phyloP scores from a whole-genome alignment of 306 rosid genomes.

The Prunus mongolica region DNA sequence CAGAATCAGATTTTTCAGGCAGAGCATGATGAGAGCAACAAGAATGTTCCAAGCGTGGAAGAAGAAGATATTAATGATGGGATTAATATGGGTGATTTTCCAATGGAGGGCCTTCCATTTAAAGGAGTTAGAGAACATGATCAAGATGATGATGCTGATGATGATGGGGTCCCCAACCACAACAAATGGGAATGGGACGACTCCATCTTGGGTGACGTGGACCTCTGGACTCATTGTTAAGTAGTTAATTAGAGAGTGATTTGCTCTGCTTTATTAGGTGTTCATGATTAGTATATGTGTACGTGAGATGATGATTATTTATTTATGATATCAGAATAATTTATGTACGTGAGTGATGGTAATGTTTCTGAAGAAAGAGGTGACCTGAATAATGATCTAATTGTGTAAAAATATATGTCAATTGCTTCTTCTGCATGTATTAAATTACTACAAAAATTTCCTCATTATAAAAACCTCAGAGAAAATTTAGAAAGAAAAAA shows the following conservation, averaged over 20 bases:
- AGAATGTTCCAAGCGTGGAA: slow-evolving; percentile 24
- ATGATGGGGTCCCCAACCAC: slow-evolving; percentile 21
- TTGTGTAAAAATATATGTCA: no score
- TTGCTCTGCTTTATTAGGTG: background rate
- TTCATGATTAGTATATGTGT: no score
- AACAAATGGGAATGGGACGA: slow-evolving; percentile 56
- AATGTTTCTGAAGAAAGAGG: no score
- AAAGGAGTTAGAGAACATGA: slow-evolving; percentile 23
- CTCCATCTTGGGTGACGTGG: slow-evolving; percentile 38
- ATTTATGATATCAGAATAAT: no score
- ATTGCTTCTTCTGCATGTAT: no score
- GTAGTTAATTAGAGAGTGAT: background rate
- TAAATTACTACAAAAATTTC: no score
- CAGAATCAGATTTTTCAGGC: slow-evolving; percentile 19
- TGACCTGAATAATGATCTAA: no score
- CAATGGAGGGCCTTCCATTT: slow-evolving; percentile 40
- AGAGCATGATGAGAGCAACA: background rate
- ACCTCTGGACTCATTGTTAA: slow-evolving; percentile 25
- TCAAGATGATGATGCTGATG: slow-evolving; percentile 21
- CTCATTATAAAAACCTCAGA: no score
- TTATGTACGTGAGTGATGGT: no score
- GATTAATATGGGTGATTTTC: slow-evolving; percentile 16
- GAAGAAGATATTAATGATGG: slow-evolving; percentile 8
- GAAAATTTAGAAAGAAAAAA: no score
- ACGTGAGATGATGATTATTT: no score